A percentile compares a stretch with the other conserved stretches of the same genome.
Conservation (phyloP, 1,139 yeast genomes). For the Geotrichum reessii region DNA sequence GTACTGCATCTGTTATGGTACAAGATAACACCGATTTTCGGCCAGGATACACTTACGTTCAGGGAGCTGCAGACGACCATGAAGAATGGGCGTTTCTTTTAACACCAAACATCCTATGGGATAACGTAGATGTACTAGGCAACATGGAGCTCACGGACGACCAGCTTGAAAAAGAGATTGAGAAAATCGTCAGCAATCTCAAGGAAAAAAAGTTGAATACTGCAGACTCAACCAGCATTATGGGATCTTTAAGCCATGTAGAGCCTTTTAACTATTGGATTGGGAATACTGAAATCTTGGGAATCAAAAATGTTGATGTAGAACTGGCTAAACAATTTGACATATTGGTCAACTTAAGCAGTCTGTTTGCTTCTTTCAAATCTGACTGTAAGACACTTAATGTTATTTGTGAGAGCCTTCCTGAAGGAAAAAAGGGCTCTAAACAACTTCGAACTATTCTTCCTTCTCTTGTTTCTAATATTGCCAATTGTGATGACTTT, state of each 20-base stretch:
- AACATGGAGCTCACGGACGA: slow-evolving; percentile 37
- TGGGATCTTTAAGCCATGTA: slow-evolving; percentile 8
- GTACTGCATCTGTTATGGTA: slow-evolving; percentile 60
- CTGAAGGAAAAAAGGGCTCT: slow-evolving; percentile 58
- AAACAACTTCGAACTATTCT: slow-evolving; percentile 46
- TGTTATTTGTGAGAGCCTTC: slow-evolving; percentile 25
- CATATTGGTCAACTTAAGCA: slow-evolving; percentile 20
- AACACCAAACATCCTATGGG: slow-evolving; percentile 57
- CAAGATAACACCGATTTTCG: slow-evolving; percentile 49
- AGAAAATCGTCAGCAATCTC: slow-evolving; percentile 22
- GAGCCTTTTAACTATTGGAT: slow-evolving; percentile 23
- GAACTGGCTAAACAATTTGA: slow-evolving; percentile 10
- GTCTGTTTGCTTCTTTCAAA: background rate
- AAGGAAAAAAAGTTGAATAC: background rate
- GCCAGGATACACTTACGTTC: slow-evolving; percentile 57
- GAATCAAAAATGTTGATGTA: background rate
- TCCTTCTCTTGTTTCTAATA: slow-evolving; percentile 32
- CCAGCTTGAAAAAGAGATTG: slow-evolving; percentile 36
- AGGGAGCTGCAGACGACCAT: slow-evolving; percentile 93
- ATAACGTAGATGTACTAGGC: slow-evolving; percentile 36
- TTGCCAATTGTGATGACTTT: background rate
- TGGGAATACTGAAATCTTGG: slow-evolving; percentile 16
- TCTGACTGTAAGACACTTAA: background rate
- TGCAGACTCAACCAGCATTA: background rate
- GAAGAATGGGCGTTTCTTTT: slow-evolving; percentile 71